Percentiles rank a stretch among this genome's conserved stretches.
phyloP scores from a whole-genome alignment of 306 rosid species.

The Purshia tridentata region DNA sequence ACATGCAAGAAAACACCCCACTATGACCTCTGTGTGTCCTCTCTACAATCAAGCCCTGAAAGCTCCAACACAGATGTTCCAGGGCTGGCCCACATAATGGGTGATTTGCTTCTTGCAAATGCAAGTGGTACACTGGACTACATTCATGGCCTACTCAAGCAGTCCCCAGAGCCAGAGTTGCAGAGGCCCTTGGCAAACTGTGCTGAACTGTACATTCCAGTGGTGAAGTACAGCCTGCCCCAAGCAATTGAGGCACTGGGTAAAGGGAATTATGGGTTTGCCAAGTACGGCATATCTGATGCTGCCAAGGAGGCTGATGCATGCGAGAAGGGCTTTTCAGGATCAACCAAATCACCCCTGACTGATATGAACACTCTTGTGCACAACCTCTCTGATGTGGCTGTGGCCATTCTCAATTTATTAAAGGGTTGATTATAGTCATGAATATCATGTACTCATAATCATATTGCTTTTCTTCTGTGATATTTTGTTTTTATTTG shows the following conservation, averaged over 20 bases:
- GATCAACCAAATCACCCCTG: constrained; percentile 38
- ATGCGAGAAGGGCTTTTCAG: constrained; percentile 62
- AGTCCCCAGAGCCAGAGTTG: constrained; percentile 17
- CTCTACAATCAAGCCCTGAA: constrained; percentile 33
- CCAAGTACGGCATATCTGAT: constrained; percentile 63
- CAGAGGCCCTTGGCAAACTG: constrained; percentile 70
- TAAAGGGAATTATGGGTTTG: constrained; percentile 62
- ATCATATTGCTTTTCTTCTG: neutral
- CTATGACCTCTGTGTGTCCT: constrained; percentile 27
- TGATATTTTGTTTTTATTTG: neutral
- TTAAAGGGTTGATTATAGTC: constrained; percentile 33
- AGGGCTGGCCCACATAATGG: constrained; percentile 26
- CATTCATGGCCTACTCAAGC: constrained; percentile 26
- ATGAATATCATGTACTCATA: neutral
- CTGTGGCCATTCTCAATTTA: constrained; percentile 56
- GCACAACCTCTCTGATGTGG: constrained; percentile 52
- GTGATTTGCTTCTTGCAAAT: constrained; percentile 18
- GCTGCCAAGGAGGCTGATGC: constrained; percentile 59
- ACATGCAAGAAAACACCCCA: constrained; percentile 35
- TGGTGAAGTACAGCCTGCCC: constrained; percentile 71
- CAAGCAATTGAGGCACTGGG: constrained; percentile 71
- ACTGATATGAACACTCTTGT: constrained; percentile 51
- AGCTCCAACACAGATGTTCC: constrained; percentile 24
- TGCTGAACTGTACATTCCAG: constrained; percentile 74
- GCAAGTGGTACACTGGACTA: constrained; percentile 26